Conservation (phyloP, 306 rosid species). For the Albizia julibrissin region DNA sequence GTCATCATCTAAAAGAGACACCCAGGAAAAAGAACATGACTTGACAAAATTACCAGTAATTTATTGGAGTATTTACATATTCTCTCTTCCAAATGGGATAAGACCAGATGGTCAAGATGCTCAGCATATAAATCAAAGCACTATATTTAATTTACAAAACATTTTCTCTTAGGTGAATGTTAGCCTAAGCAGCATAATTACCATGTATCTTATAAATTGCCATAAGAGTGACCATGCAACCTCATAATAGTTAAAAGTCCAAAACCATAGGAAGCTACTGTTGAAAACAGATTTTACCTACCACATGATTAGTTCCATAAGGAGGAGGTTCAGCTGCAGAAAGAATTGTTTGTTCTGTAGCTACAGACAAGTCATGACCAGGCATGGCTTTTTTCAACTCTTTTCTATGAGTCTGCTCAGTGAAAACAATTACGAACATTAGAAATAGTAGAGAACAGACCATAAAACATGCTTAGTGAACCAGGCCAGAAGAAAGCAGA, state of each 20-base stretch:
- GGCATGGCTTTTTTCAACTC: conserved; percentile 41
- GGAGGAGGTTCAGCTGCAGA: conserved; percentile 64
- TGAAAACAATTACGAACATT: conserved; percentile 10
- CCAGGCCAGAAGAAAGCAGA: not conserved
- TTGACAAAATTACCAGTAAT: conserved; percentile 13
- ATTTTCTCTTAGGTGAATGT: not conserved
- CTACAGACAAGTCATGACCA: conserved; percentile 34
- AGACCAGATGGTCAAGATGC: conserved; percentile 1
- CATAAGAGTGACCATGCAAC: not conserved
- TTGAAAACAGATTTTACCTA: conserved; percentile 44
- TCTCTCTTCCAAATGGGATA: conserved; percentile 1
- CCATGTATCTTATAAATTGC: conserved; percentile 16
- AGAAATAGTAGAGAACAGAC: conserved; percentile 10
- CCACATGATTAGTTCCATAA: conserved; percentile 72
- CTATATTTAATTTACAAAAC: not conserved
- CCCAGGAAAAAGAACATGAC: not conserved
- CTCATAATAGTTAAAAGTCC: not conserved
- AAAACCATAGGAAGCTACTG: conserved; percentile 6
- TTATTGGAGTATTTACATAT: conserved; percentile 5
- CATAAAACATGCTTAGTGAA: conserved; percentile 12
- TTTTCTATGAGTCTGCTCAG: conserved; percentile 73
- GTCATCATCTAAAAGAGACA: not conserved
- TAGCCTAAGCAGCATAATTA: conserved; percentile 11
- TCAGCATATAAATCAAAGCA: conserved; percentile 12
- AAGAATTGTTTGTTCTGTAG: conserved; percentile 46